phyloP scores from a whole-genome alignment of 2,329 filamentous ascomycete genomes.

The Boeremia lycopersici region DNA sequence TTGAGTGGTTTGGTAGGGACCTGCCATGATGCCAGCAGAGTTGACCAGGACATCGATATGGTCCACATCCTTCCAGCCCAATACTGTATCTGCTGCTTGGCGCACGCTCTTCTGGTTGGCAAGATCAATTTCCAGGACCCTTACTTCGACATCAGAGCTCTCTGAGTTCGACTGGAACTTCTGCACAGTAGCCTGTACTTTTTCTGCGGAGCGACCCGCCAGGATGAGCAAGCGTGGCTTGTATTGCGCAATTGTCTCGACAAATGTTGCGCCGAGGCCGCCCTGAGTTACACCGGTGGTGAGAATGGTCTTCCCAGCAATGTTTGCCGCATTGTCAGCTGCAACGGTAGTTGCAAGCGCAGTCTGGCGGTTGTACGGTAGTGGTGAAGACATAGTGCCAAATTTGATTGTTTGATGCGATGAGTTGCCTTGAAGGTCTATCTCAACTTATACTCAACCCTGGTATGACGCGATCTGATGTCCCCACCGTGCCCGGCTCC shows the following conservation, averaged over 20 bases:
- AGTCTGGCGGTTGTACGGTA: conserved; percentile 31
- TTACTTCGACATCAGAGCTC: conserved; percentile 44
- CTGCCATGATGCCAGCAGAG: conserved; percentile 50
- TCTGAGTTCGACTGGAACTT: conserved; percentile 36
- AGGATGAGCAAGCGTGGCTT: conserved; percentile 38
- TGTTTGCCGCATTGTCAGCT: conserved; percentile 47
- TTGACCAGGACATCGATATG: conserved; percentile 53
- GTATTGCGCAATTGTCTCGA: conserved; percentile 35
- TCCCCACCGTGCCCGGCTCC: too few species aligned
- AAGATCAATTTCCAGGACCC: conserved; percentile 45
- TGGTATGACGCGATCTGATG: background rate
- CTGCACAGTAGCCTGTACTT: conserved; percentile 48
- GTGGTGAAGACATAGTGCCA: conserved; percentile 15
- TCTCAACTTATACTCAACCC: background rate
- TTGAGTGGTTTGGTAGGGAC: conserved; percentile 29
- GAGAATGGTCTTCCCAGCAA: conserved; percentile 54
- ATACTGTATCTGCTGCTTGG: conserved; percentile 41
- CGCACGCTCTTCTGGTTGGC: conserved; percentile 43
- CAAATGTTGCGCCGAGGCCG: conserved; percentile 38
- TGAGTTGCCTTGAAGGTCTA: background rate
- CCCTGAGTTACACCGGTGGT: conserved; percentile 41
- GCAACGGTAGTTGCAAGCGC: conserved; percentile 46
- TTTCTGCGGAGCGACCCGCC: conserved; percentile 51
- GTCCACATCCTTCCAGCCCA: conserved; percentile 31
- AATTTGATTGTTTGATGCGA: background rate